A percentile compares a stretch with the other conserved stretches of the same genome.
Conservation (phyloP, 2,329 filamentous ascomycete genomes). For the Cercospora brassicicola region DNA sequence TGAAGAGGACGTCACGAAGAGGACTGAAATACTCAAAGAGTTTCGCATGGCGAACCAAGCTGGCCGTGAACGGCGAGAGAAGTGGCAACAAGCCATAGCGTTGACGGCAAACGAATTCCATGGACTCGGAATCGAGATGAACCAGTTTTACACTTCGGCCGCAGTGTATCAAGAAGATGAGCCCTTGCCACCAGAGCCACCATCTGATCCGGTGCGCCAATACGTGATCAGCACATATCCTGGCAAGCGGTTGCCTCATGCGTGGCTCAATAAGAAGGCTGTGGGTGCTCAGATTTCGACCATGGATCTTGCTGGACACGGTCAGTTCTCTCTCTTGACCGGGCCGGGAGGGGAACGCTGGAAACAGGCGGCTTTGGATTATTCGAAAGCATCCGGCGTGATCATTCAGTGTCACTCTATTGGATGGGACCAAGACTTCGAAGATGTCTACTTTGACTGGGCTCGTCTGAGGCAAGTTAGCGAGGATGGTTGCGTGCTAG, state of each 20-base stretch:
- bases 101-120: constrained; percentile 47
- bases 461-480: constrained; percentile 53
- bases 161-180: constrained; percentile 40
- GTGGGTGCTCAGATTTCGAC: constrained; percentile 40
- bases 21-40: constrained; percentile 23
- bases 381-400: constrained; percentile 46
- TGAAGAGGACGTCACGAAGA: constrained; percentile 42
- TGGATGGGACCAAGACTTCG: constrained; percentile 59
- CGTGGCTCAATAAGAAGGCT: constrained; percentile 55
- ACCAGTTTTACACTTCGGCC: constrained; percentile 53
- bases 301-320: constrained; percentile 60
- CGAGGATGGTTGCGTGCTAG: constrained; percentile 39
- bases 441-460: constrained; percentile 65
- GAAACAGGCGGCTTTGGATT: constrained; percentile 50
- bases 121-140: constrained; percentile 59
- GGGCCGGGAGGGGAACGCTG: constrained; percentile 57
- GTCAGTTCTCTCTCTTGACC: constrained; percentile 45
- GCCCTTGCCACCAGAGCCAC: constrained; percentile 23
- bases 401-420: constrained; percentile 54
- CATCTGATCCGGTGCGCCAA: constrained; percentile 29
- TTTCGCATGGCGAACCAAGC: too few species aligned
- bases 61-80: too few species aligned
- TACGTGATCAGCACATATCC: constrained; percentile 54
- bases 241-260: constrained; percentile 61
- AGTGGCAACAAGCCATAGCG: constrained; percentile 27